Conservation (phyloP, 2,329 filamentous ascomycete species). For the Aspergillus nomiae region DNA sequence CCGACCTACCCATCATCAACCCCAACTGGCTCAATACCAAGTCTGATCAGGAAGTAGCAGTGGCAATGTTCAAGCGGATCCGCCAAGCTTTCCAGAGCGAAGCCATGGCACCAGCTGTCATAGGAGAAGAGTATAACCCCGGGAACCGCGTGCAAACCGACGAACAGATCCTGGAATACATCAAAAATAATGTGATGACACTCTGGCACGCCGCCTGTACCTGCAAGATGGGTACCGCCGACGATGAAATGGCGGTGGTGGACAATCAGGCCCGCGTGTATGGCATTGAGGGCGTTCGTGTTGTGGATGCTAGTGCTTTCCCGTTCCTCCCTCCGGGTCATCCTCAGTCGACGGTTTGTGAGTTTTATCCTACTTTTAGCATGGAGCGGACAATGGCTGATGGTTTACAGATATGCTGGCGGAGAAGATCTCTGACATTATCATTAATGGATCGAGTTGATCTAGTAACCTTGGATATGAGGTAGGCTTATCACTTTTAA, state of each 20-base stretch:
- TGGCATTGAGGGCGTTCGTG: conserved; percentile 33
- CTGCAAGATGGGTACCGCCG: conserved; percentile 39
- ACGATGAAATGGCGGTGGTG: conserved; percentile 35
- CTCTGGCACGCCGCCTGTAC: conserved; percentile 39
- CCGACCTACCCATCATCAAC: conserved; percentile 45
- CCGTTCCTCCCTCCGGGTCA: conserved; percentile 41
- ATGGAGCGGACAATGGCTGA: not conserved
- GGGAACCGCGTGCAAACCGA: conserved; percentile 41
- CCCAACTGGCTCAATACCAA: conserved; percentile 48
- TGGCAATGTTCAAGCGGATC: conserved; percentile 46
- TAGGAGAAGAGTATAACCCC: conserved; percentile 38
- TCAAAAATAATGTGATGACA: conserved; percentile 27
- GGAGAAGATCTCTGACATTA: not conserved
- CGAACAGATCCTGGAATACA: conserved; percentile 39
- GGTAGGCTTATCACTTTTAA: not conserved
- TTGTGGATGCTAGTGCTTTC: conserved; percentile 38
- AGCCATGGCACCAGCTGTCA: conserved; percentile 27
- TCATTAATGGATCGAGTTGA: not conserved
- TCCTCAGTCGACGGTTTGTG: conserved; percentile 18
- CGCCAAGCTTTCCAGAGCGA: conserved; percentile 36
- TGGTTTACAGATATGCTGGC: not conserved
- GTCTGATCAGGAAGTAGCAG: conserved; percentile 45
- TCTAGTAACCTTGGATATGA: not conserved
- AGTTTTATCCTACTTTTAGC: not conserved
- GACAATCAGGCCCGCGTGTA: conserved; percentile 31